Evolutionary conservation across 805 yeast species (phyloP), one percentile per base, ranked within the genome.

Genomic region (Teunomyces funiuensis): DNA sequence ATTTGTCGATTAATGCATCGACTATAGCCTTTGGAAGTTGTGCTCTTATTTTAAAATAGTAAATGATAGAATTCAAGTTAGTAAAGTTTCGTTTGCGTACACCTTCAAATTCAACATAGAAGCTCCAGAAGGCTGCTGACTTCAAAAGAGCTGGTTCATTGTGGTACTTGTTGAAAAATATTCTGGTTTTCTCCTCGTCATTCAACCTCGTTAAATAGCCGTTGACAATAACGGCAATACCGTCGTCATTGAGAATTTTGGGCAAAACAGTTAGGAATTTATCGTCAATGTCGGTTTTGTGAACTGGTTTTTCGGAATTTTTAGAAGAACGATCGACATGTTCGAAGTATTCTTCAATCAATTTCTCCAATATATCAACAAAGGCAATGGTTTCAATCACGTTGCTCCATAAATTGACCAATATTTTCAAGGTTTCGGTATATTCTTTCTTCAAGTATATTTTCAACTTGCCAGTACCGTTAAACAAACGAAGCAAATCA

Each of bases 41-140:
- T 0, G 81, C 71, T 14, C 69, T 53, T 3, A 52, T 57, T 23
- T 76, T 75, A 25, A 83, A 52, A 28, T 73, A 66, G 13, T 65
- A 56, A 9, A 80, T 61, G 11, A 82, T 63, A 31, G 61, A 67
- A 15, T 68, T 60, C 18, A 82, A 47, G 45, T 77, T 76, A 18
- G 55, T 55, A 22, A 69, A 61, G 45, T 80, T 79, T 14, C 66
- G 60, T 36, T 66, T 66, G 1, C 50, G 40, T 16, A 68, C 11
- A 6, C 61, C 70, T 46, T 82, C 84, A 51, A 75, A 79, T 36
- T 77, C 75, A 45, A 83, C 71, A 45, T 63, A 80, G 28, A 73
- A 70, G 8, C 60, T 54, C 89, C 89, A 84, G 50, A 81, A 85
- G 15, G 69, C 51, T 4, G 60, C 58, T 1, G 80, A 74, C 5